Percentiles rank a stretch among this genome's conserved stretches.
Conservation (phyloP, 345 rosid species). For the Corymbia maculata region DNA sequence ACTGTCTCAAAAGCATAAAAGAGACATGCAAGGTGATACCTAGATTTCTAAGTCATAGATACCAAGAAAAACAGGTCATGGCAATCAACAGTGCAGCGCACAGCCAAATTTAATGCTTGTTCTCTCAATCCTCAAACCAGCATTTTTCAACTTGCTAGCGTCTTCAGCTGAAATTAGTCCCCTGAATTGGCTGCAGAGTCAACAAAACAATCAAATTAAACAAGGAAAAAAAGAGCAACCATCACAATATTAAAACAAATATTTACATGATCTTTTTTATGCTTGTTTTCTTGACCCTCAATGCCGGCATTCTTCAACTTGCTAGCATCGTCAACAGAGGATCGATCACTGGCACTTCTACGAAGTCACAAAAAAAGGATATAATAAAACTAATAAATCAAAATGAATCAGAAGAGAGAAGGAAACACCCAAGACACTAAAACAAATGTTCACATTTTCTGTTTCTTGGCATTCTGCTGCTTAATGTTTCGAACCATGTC, state of each 20-base stretch:
- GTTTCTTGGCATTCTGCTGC: constrained; percentile 63
- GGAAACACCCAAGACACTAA: not conserved
- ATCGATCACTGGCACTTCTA: constrained; percentile 27
- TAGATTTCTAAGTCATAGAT: constrained; percentile 20
- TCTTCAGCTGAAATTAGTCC: not conserved
- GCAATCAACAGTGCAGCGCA: constrained; percentile 6
- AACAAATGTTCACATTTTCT: constrained; percentile 29
- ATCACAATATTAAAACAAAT: not conserved
- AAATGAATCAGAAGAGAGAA: not conserved
- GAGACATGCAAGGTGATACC: constrained; percentile 19
- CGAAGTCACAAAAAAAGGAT: not conserved
- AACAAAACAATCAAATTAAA: not conserved
- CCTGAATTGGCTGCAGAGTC: not conserved
- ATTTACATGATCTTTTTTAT: not conserved
- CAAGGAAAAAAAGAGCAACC: not conserved
- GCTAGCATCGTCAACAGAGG: constrained; percentile 33
- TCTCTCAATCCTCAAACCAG: constrained; percentile 5
- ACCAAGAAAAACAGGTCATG: constrained; percentile 5
- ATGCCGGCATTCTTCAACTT: constrained; percentile 22
- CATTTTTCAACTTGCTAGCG: not conserved
- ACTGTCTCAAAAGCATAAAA: constrained; percentile 27
- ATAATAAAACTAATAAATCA: not conserved
- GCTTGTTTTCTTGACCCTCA: constrained; percentile 18
- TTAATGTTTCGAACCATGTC: constrained; percentile 51
- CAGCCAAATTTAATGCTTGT: constrained; percentile 21